Percentiles rank a stretch among this genome's conserved stretches.
These are phyloP conservation scores for Rhizopus arrhizus DNA, from an alignment of 371 early-diverging fungal genomes.

Conservation along the genomic window DNA sequence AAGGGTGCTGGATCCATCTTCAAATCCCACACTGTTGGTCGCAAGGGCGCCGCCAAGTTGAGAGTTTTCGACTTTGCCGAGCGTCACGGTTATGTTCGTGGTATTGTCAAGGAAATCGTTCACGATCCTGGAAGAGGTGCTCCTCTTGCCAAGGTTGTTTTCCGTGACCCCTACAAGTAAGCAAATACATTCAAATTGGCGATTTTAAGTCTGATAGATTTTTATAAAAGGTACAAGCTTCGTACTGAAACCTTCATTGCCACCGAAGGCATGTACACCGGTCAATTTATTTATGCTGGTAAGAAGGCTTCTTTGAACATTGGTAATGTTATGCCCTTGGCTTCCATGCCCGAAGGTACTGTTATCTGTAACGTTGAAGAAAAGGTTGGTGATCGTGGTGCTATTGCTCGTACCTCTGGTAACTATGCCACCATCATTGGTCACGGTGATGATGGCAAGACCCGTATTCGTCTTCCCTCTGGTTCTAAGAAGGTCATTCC, in stretches of 20 bases:
- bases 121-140: conserved; percentile 99
- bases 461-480: conserved; percentile 96
- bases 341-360: conserved; percentile 99
- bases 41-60: conserved; percentile 96
- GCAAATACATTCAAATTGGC: neutral
- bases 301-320: conserved; percentile 95
- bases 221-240: conserved; percentile 70
- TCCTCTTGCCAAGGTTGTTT: conserved; percentile 91
- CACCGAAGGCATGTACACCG: conserved; percentile 99
- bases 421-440: conserved; percentile 99
- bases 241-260: conserved; percentile 95
- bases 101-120: conserved; percentile 98
- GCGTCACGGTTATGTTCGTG: conserved; percentile 96
- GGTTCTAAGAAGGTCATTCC: conserved; percentile 97
- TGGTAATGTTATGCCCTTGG: conserved; percentile 96
- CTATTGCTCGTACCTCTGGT: conserved; percentile 97
- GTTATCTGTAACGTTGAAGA: conserved; percentile 99
- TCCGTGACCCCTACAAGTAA: conserved; percentile 60
- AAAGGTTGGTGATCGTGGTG: conserved; percentile 97
- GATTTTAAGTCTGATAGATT: neutral
- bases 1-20: conserved; percentile 99
- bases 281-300: conserved; percentile 98
- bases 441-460: conserved; percentile 98
- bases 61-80: conserved; percentile 95
- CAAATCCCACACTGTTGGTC: conserved; percentile 93